phyloP scores from a whole-genome alignment of 1,284 basidiomycete genomes.

The Malassezia nana region DNA sequence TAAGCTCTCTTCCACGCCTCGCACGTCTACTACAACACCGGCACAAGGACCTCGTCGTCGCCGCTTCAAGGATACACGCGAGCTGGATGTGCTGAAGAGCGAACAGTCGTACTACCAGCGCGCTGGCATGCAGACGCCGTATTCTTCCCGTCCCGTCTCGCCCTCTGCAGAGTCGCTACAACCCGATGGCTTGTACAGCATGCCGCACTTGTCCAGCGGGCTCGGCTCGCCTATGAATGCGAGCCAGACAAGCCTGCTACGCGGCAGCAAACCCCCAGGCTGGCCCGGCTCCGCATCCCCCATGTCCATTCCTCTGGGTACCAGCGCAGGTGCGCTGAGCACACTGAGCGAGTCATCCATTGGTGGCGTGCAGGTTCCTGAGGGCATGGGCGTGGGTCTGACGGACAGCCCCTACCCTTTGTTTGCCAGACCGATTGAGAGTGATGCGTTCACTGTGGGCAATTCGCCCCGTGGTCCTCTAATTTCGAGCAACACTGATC shows the following conservation, averaged over 20 bases:
- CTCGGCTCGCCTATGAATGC: neutral
- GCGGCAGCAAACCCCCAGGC: neutral
- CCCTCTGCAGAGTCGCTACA: conserved; percentile 10
- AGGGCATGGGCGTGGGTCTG: conserved; percentile 14
- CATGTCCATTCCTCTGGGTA: neutral
- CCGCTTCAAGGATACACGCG: conserved; percentile 15
- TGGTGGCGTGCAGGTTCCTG: conserved; percentile 3
- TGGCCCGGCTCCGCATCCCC: neutral
- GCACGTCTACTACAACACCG: neutral
- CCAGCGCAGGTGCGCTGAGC: neutral
- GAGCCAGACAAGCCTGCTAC: conserved; percentile 9
- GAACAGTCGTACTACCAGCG: conserved; percentile 4
- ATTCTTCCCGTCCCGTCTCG: neutral
- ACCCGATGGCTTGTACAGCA: neutral
- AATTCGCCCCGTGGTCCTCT: neutral
- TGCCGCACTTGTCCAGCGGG: neutral
- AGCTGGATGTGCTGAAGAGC: conserved; percentile 8
- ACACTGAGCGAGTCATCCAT: conserved; percentile 7
- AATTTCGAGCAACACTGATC: neutral
- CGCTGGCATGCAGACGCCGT: neutral
- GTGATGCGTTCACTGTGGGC: neutral
- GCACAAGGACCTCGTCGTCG: conserved; percentile 5
- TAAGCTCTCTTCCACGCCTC: neutral
- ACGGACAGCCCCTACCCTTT: conserved; percentile 14
- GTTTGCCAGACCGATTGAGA: neutral